Evolutionary conservation across 225 moss, liverwort and hornwort species (phyloP), one percentile per base, ranked within the genome.

Genomic region (Straminergon stramineum): DNA sequence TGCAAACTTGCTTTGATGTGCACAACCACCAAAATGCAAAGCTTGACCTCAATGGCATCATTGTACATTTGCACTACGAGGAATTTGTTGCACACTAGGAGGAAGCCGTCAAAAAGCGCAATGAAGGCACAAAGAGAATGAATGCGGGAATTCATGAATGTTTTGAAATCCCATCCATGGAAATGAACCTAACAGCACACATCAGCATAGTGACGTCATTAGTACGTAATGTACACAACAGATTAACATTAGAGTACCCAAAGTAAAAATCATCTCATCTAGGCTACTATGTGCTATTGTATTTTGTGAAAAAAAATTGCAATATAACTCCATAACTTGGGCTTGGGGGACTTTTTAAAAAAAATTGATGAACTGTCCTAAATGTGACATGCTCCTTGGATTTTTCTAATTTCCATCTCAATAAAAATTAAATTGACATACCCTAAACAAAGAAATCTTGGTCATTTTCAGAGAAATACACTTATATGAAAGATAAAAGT

Each of bases 391-490:
- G 48, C 7, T 30, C 30, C 18, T 28, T 5, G 0, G 5, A 19
- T 31, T 31, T 31, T 75, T 75, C 11, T 19, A 75, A 31, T 75
- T 30, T 7, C 1, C 31, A 74, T 11, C 6, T 19, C 11, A 76
- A 76, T 32, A 76, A 31, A 0, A 52, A 13, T 6, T 12, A 32
- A 11, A 52, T 76, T 52, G 19, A 52, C 32, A 52, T 76, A 2
- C 5, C 3, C 0, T 32, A 6, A 0, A 76, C 5, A 19, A 12
- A 28, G 0, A 21, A 18, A 2, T 13, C 3, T 76, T 32, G 2
- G 2, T 12, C 32, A 76, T 76, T 32, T 48, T 32, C 52, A 32
- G 19, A 76, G 5, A 75, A 48, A 76, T 20, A 52, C 52, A 32
- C 32, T 4, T 9, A 32, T 19, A 13, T 32, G 32, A 52, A 52